Base-by-base conservation (phyloP, 2,329 filamentous ascomycete genomes). In the Scedosporium minutisporum region DNA sequence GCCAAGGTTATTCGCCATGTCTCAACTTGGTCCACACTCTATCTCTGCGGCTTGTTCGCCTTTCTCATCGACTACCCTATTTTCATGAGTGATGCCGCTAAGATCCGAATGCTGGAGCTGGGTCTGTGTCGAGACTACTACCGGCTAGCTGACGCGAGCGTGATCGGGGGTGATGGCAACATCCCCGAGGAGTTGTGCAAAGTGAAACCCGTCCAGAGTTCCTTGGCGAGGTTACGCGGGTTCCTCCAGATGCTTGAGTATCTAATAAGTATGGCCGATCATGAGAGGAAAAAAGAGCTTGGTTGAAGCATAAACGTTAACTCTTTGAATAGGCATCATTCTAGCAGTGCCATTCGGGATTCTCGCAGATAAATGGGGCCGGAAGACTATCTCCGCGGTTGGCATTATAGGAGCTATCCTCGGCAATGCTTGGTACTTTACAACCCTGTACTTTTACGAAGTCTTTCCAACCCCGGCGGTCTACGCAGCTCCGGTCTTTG, bases 91-190 rank as follows among this genome's bases (percentile, higher is more conserved):
- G 62, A 64, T 55, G 62, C 44, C 12, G 58, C 64, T 38, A 51
- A 60, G 62, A 38, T 65, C n/a, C 62, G 64, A 27, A 64, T 65
- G 64, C 57, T 65, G 9, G 64, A 65, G 33, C 25, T 62, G 14
- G 48, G 59, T 23, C 60, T 64, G n/a, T 65, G 64, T 38, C 62
- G 64, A 23, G 64, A 65, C 51, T 58, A 64, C 41, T 65, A 65
- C 38, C 16, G 46, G 3, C 12, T 53, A n/a, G 7, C 21, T 42
- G 62, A 64, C 38, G 44, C 62, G 16, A 48, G 58, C 16, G 55
- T 64, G 33, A 64, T 65, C 25, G 46, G 59, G 12, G 55, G 42
- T 33, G 62, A 62, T 18, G 62, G 62, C 4, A 62, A 5, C 14
- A 51, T 65, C 3, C 64, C 64, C 18, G 64, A 63, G 60, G 55